A percentile compares a stretch with the other conserved stretches of the same genome.
Evolutionary conservation across 2,329 filamentous ascomycete species (phyloP).

Genomic region (Lecanicillium sp.): DNA sequence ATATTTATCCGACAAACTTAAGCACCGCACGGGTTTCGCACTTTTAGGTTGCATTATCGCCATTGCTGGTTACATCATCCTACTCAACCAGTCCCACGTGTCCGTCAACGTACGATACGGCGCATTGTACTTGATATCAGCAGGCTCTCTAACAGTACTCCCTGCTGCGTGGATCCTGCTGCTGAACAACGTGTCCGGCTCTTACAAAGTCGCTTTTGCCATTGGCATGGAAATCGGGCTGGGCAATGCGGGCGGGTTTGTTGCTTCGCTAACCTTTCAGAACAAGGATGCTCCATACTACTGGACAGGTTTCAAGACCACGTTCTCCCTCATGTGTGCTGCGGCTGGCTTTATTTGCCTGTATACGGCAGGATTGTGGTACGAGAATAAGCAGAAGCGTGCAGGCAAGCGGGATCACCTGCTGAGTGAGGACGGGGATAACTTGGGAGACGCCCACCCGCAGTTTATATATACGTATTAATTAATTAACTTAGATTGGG

Average conservation of each 20-base stretch:
- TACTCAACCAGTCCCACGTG: slow-evolving; percentile 5
- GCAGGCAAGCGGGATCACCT: slow-evolving; percentile 7
- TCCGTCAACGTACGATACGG: slow-evolving; percentile 5
- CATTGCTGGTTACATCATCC: slow-evolving; percentile 4
- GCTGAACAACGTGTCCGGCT: slow-evolving; percentile 8
- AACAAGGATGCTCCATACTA: slow-evolving; percentile 5
- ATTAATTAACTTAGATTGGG: neutral
- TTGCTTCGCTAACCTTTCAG: slow-evolving; percentile 4
- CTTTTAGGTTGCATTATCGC: slow-evolving; percentile 6
- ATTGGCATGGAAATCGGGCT: slow-evolving; percentile 9
- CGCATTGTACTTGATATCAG: slow-evolving; percentile 5
- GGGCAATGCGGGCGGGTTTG: slow-evolving; percentile 8
- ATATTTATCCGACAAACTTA: slow-evolving; percentile 5
- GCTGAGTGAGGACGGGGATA: slow-evolving; percentile 7
- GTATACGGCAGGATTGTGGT: slow-evolving; percentile 5
- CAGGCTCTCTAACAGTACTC: slow-evolving; percentile 7
- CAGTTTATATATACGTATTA: slow-evolving; percentile 8
- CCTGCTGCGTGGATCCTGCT: slow-evolving; percentile 8
- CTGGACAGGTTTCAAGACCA: slow-evolving; percentile 5
- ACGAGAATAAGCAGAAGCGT: slow-evolving; percentile 6
- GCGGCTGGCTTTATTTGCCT: slow-evolving; percentile 3
- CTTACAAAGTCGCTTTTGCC: slow-evolving; percentile 8
- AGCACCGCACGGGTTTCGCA: slow-evolving; percentile 5
- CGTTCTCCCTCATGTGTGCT: slow-evolving; percentile 6
- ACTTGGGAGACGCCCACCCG: slow-evolving; percentile 7